Base-by-base conservation (phyloP, 371 early-diverging fungal genomes). In the Cokeromyces recurvatus region DNA sequence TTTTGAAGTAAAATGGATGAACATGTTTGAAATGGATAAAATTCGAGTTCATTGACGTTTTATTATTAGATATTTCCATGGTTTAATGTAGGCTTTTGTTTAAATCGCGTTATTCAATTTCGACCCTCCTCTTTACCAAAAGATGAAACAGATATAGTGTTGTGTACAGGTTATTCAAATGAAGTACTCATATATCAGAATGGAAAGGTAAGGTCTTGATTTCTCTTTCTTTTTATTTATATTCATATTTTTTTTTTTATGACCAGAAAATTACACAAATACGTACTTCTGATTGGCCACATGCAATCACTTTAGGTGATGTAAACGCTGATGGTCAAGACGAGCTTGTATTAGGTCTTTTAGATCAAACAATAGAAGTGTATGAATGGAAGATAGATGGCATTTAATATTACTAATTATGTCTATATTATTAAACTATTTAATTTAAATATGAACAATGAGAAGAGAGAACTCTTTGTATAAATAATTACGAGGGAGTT, bases 271-370 rank as follows among this genome's bases (percentile, higher is more conserved):
- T 74, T 25, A 43, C 51, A 2, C 38, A 48, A 8, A 70, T 74
- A 19, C 24, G 23, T 2, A 70, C 72, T 1, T 43, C 54, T 19
- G 76, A 76, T 32, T 76, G 72, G 72, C 60, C 66, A 3, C 65
- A 65, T 47, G 56, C 55, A 23, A 56, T 76, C 14, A 68, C 68
- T 0, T 24, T 72, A 3, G 76, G 70, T 0, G 76, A 76, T 45
- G 60, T 72, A 15, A 67, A 76, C 47, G 64, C 62, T 4, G 76
- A 72, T 45, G 76, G 70, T 0, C 37, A 65, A 38, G 72, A 71
- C 32, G 72, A 67, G 31, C 54, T 76, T 15, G 62, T 76, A 21
- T 16, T 76, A 19, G 72, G 76, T 0, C 46, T 66, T 21, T 29
- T 72, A 35, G 61, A 76, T 46, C 60, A 68, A 40, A 62, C 57